Percentiles rank a stretch among this genome's conserved stretches.
phyloP scores from a whole-genome alignment of 2,329 filamentous ascomycete genomes.

The Eutypa lata region DNA sequence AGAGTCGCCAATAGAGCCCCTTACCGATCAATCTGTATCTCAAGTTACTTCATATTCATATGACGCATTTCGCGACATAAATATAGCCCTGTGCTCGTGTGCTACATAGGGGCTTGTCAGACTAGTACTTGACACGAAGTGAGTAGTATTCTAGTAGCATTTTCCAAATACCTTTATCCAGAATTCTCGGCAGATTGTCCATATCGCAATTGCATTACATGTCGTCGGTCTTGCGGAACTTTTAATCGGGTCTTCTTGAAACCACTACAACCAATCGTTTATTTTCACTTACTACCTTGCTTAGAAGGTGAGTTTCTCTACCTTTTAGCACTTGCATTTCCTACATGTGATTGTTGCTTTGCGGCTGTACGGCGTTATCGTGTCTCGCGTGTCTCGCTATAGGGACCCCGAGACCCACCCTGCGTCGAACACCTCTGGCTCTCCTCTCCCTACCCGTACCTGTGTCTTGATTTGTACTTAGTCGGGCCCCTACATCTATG shows the following conservation, averaged over 20 bases:
- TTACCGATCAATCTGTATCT: neutral
- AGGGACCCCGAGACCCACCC: conserved; percentile 2
- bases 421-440: neutral
- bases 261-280: conserved; percentile 24
- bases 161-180: conserved; percentile 22
- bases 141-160: conserved; percentile 8
- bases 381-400: conserved; percentile 12
- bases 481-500: neutral
- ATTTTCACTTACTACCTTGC: conserved; percentile 14
- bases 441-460: neutral
- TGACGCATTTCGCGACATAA: neutral
- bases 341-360: conserved; percentile 27
- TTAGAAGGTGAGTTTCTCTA: conserved; percentile 25
- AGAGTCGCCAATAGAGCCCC: neutral
- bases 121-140: conserved; percentile 16
- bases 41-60: neutral
- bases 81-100: neutral
- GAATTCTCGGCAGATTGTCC: conserved; percentile 23
- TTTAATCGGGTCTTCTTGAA: conserved; percentile 17
- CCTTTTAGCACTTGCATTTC: conserved; percentile 16
- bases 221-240: conserved; percentile 31
- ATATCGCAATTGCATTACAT: conserved; percentile 14
- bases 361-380: conserved; percentile 10
- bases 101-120: conserved; percentile 9
- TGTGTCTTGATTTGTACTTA: neutral